phyloP scores from a whole-genome alignment of 2,329 filamentous ascomycete genomes.

The Fusarium sp. region DNA sequence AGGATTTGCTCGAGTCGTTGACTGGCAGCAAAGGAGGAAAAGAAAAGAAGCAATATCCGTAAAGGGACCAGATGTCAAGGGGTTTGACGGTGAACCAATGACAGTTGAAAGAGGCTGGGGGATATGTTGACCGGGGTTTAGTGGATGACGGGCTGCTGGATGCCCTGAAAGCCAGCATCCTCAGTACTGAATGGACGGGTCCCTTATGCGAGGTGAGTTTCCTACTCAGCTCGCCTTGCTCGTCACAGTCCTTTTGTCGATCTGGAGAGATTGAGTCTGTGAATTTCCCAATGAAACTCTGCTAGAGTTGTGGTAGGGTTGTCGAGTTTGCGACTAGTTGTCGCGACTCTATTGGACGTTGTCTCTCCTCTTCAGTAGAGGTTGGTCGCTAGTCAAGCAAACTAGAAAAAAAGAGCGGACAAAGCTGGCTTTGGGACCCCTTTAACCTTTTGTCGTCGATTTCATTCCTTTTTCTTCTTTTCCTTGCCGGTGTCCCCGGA shows the following conservation, averaged over 20 bases:
- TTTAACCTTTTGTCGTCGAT: constrained; percentile 22
- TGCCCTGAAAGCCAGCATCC: constrained; percentile 47
- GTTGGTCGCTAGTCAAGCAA: constrained; percentile 10
- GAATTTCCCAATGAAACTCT: background rate
- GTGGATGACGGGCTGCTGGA: constrained; percentile 34
- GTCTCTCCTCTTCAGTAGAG: constrained; percentile 3
- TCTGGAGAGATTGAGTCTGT: constrained; percentile 5
- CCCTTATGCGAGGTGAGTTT: constrained; percentile 7
- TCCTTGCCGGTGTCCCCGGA: constrained; percentile 22
- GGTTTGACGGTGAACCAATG: constrained; percentile 42
- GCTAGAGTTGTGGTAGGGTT: constrained; percentile 6
- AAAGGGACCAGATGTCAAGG: constrained; percentile 35
- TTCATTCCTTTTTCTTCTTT: constrained; percentile 27
- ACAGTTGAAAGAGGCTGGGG: constrained; percentile 23
- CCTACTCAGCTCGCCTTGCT: constrained; percentile 27
- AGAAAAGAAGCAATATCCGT: constrained; percentile 37
- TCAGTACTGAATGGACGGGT: constrained; percentile 22
- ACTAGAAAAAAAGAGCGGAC: constrained; percentile 4
- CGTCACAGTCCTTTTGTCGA: constrained; percentile 11
- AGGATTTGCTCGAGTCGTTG: constrained; percentile 45
- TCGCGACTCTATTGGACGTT: constrained; percentile 18
- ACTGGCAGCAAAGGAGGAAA: constrained; percentile 42
- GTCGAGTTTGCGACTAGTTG: constrained; percentile 26
- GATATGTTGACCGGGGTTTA: constrained; percentile 24
- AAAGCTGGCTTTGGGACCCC: constrained; percentile 4